Percentiles rank a stretch among this genome's conserved stretches.
Conservation (phyloP, 345 rosid species). For the Firmiana major region DNA sequence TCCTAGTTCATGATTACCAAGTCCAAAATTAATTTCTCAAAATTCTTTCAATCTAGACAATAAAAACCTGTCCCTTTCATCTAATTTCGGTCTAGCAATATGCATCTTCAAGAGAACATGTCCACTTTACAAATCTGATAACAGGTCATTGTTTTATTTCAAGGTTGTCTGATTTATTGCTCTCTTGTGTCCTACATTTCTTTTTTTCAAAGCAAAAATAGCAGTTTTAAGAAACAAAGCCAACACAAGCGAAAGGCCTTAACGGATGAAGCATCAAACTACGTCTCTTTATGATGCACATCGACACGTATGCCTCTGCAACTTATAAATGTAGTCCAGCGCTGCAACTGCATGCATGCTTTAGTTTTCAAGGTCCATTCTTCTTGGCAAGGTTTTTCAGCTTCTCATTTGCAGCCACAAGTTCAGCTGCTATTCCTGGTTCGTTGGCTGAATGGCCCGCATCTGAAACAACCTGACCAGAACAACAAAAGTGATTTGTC, state of each 20-base stretch:
- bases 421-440: constrained; percentile 81
- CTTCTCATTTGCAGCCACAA: constrained; percentile 80
- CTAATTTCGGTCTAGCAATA: neutral
- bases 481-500: neutral
- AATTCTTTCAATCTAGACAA: too few species aligned
- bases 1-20: too few species aligned
- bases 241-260: neutral
- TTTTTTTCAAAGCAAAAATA: neutral
- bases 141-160: neutral
- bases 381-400: constrained; percentile 53
- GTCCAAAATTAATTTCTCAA: too few species aligned
- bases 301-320: neutral
- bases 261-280: neutral
- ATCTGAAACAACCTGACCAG: constrained; percentile 64
- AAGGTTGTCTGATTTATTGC: neutral
- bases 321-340: neutral
- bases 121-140: too few species aligned
- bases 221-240: neutral
- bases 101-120: neutral
- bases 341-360: neutral
- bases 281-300: neutral
- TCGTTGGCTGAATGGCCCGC: constrained; percentile 98
- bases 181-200: neutral
- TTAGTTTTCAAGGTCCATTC: constrained; percentile 22
- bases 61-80: too few species aligned